These are phyloP conservation scores for Paraconiothyrium brasiliense DNA, from an alignment of 2,329 filamentous ascomycete genomes.

Conservation along the genomic window DNA sequence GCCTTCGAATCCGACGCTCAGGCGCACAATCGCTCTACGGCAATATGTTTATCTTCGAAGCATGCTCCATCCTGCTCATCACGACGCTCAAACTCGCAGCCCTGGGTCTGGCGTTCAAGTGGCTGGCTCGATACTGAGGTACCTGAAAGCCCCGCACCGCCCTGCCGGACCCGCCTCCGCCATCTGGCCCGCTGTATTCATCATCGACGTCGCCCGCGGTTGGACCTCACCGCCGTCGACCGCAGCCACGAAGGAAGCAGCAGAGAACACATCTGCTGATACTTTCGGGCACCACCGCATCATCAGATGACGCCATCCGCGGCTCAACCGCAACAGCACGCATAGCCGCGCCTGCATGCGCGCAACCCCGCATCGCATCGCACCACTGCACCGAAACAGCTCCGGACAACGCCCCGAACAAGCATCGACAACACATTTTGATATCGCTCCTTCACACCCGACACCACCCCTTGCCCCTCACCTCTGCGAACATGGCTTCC, in stretches of 20 bases:
- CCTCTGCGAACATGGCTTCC: background rate
- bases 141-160: background rate
- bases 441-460: background rate
- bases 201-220: background rate
- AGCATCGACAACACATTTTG: no score
- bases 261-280: background rate
- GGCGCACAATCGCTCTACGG: no score
- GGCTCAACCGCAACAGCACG: conserved; percentile 3
- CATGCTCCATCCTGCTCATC: conserved; percentile 35
- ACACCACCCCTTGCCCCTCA: background rate
- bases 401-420: background rate
- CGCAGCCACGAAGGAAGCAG: background rate
- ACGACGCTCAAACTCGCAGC: conserved; percentile 43
- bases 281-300: background rate
- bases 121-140: conserved; percentile 36
- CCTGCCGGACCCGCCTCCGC: background rate
- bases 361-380: conserved; percentile 9
- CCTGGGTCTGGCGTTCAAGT: conserved; percentile 37
- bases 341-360: background rate
- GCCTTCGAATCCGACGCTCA: no score
- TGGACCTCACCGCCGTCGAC: background rate
- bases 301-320: conserved; percentile 17
- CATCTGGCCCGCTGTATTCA: background rate
- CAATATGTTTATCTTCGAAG: conserved; percentile 31
- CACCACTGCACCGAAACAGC: background rate